Evolutionary conservation across 2,329 filamentous ascomycete genomes (phyloP).

Genomic region (Phialocephala subalpina): DNA sequence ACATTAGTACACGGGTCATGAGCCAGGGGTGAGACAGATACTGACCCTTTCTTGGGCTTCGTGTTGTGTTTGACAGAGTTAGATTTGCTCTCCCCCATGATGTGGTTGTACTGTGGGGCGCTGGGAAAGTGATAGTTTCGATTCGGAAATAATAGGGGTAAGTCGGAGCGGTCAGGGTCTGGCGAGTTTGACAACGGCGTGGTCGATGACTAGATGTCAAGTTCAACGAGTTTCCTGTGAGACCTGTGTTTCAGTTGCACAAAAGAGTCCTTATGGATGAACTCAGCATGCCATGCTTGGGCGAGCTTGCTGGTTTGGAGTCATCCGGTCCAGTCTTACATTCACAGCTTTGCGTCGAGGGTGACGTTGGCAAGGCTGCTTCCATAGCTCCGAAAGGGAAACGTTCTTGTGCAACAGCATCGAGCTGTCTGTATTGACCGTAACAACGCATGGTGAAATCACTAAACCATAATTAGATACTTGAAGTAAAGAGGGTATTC

Average conservation of each 20-base stretch:
- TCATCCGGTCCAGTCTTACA: neutral
- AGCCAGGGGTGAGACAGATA: neutral
- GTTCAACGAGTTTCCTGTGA: neutral
- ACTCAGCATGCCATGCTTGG: neutral
- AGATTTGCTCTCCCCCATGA: neutral
- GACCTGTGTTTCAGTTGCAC: neutral
- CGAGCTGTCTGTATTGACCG: neutral
- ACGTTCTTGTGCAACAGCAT: neutral
- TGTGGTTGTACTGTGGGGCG: neutral
- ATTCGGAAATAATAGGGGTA: neutral
- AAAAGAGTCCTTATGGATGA: neutral
- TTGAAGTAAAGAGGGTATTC: neutral
- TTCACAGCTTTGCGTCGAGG: neutral
- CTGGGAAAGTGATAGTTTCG: neutral
- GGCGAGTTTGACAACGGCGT: neutral
- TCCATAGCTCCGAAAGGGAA: neutral
- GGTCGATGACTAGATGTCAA: no score
- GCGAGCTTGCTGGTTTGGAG: neutral
- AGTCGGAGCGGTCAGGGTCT: neutral
- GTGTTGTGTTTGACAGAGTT: neutral
- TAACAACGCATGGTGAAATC: neutral
- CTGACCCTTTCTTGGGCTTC: neutral
- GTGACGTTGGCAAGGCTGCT: neutral
- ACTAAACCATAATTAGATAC: neutral
- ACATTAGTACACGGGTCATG: neutral